Evolutionary conservation across 2,329 filamentous ascomycete species (phyloP), one percentile per base, ranked within the genome.

Genomic region (Purpureocillium takamizusanense): DNA sequence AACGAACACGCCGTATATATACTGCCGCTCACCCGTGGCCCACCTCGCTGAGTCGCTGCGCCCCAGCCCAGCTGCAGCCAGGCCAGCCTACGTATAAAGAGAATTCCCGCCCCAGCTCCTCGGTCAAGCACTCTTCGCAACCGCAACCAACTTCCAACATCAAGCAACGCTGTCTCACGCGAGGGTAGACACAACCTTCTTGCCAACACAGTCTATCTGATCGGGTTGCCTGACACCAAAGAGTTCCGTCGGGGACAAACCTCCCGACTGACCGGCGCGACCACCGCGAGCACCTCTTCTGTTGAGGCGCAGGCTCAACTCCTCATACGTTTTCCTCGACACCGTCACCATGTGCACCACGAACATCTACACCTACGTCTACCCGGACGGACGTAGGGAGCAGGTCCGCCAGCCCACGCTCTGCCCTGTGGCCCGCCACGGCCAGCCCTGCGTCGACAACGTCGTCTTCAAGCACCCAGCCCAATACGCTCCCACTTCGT

Each of bases 291-390:
- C 21, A 6, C 21, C 21, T n/a, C 21, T 25, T 25, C 21, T 10
- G 21, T 25, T 10, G 21, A 25, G 21, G 21, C 21, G 10, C 21
- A 5, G 21, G 6, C 21, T 25, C 21, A 10, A 6, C 21, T 5
- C 21, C 21, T 25, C 21, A 25, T 25, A 25, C 21, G 21, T 25
- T 25, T 25, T 17, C 23, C 36, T 25, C 29, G 47, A 36, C 39
- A 51, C 53, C 47, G 49, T 51, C 61, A 65, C 59, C 35, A 75
- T 75, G 71, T 75, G 71, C 56, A 62, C 63, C 44, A 67, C 62
- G 42, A 61, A 70, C 48, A 45, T 67, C 36, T 70, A 63, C 59
- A 59, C 65, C 27, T 66, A 68, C 51, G 50, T 65, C 49, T 64
- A 66, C 59, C 61, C 68, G 4, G 65, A 73, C 52, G 67, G 67